These are phyloP conservation scores for Psilocybe cubensis DNA, from an alignment of 768 basidiomycete species.

Conservation along the genomic window DNA sequence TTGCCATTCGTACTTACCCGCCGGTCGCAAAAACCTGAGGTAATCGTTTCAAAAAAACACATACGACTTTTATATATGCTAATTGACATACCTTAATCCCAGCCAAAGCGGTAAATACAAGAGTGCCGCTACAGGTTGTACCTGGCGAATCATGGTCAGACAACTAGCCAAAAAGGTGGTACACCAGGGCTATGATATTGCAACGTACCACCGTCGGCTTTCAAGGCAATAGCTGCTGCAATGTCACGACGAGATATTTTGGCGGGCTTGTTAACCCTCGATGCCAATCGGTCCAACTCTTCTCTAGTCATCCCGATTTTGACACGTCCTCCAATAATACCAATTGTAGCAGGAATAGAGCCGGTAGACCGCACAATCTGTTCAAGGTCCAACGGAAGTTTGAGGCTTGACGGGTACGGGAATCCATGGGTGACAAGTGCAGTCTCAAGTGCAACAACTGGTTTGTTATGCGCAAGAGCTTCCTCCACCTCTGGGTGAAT, in stretches of 20 bases:
- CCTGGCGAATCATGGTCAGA: conserved; percentile 31
- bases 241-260: conserved; percentile 86
- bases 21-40: conserved; percentile 87
- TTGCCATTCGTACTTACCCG: conserved; percentile 61
- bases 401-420: conserved; percentile 77
- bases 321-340: conserved; percentile 78
- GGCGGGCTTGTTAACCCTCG: conserved; percentile 45
- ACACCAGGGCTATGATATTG: background rate
- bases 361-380: conserved; percentile 72
- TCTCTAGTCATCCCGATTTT: conserved; percentile 77
- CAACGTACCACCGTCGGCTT: conserved; percentile 68
- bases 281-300: conserved; percentile 74
- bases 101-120: conserved; percentile 75
- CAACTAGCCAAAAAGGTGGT: background rate
- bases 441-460: conserved; percentile 91
- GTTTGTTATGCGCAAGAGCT: conserved; percentile 63
- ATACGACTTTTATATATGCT: too few relatives aligned
- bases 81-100: conserved; percentile 73
- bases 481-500: conserved; percentile 84
- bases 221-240: conserved; percentile 68
- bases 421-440: conserved; percentile 94
- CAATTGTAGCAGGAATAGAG: conserved; percentile 91
- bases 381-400: conserved; percentile 75
- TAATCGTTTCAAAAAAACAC: background rate
- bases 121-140: conserved; percentile 74